Evolutionary conservation across 441 rosid species (phyloP).

Genomic region (Gossypium gossypioides): DNA sequence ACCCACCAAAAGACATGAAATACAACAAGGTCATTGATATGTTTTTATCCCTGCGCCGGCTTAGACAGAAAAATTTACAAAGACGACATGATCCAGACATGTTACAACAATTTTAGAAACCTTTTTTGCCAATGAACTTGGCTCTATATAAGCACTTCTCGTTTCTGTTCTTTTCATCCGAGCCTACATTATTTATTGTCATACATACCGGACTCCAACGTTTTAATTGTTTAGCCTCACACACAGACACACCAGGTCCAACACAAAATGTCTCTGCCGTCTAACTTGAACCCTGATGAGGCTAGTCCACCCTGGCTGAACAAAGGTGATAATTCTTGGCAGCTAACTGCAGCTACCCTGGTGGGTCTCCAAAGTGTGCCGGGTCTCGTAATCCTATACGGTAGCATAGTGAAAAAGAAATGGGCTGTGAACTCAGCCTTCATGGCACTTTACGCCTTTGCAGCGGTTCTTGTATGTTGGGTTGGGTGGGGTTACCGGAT

Average conservation of each 20-base stretch:
- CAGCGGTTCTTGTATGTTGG: constrained; percentile 51
- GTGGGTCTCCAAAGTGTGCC: constrained; percentile 60
- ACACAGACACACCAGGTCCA: background rate
- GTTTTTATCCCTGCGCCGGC: background rate
- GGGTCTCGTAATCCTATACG: constrained; percentile 52
- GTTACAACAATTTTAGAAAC: background rate
- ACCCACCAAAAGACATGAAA: background rate
- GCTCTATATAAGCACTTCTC: background rate
- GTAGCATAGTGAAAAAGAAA: constrained; percentile 59
- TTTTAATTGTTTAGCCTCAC: background rate
- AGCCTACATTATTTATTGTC: background rate
- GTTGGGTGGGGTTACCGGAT: constrained; percentile 55
- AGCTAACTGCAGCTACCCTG: constrained; percentile 50
- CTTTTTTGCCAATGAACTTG: background rate
- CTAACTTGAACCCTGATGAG: constrained; percentile 23
- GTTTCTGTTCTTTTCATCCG: background rate
- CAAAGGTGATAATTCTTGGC: constrained; percentile 57
- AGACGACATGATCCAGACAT: constrained; percentile 6
- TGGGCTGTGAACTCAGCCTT: constrained; percentile 69
- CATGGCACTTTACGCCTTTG: constrained; percentile 67
- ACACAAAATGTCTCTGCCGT: constrained; percentile 21
- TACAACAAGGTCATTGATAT: background rate
- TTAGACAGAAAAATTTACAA: background rate
- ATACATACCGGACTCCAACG: background rate
- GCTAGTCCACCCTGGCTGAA: constrained; percentile 38